These are phyloP conservation scores for Rutstroemia sydowiana DNA, from an alignment of 2,329 filamentous ascomycete genomes.

Conservation along the genomic window DNA sequence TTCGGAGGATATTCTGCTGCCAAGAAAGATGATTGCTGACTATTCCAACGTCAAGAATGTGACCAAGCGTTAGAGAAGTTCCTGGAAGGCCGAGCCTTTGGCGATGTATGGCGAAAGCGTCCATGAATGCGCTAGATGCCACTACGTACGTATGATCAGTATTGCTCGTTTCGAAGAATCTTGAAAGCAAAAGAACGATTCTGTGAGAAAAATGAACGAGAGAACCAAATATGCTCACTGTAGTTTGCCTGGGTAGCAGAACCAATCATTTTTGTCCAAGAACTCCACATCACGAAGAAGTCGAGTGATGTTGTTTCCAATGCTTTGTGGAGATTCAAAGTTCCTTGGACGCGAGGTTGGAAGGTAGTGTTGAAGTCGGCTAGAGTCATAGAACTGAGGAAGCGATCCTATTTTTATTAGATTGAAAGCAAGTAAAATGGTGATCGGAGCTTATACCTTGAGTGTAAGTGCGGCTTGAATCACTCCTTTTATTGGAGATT, in stretches of 20 bases:
- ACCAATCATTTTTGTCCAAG: conserved; percentile 26
- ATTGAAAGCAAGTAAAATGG: no score
- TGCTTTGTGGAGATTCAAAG: conserved; percentile 11
- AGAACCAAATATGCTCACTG: no score
- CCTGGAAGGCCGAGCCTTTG: conserved; percentile 21
- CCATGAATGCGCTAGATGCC: conserved; percentile 33
- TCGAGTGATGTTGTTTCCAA: conserved; percentile 22
- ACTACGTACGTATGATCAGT: no score
- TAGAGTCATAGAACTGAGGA: conserved; percentile 3
- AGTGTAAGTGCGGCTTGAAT: not conserved
- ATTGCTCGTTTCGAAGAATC: no score
- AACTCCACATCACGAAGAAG: conserved; percentile 32
- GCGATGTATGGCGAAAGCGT: conserved; percentile 28
- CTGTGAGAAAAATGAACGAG: no score
- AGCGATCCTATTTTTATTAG: conserved; percentile 20
- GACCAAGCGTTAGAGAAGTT: conserved; percentile 23
- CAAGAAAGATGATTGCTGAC: conserved; percentile 25
- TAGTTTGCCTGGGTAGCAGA: conserved; percentile 32
- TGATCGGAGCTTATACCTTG: not conserved
- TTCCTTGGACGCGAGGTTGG: conserved; percentile 28
- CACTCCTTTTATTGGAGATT: conserved; percentile 26
- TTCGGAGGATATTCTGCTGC: not conserved
- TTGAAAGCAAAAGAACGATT: no score
- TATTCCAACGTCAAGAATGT: conserved; percentile 33
- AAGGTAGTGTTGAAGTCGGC: conserved; percentile 9